Base-by-base conservation (phyloP, 441 rosid genomes). In the Corymbia citriodora region DNA sequence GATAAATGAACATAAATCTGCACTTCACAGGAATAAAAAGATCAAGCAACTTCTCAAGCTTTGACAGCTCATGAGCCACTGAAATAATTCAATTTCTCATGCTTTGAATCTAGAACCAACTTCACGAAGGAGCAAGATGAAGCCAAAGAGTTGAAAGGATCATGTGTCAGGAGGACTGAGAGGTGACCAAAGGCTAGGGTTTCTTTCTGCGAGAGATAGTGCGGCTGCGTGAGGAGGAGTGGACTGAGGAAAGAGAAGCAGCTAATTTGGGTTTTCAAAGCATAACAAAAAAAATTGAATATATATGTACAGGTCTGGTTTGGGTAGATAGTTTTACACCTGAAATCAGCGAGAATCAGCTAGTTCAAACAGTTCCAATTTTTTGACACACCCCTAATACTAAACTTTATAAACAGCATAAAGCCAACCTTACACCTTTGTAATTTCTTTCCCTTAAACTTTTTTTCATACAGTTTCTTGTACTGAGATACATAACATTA, bases 261-360 rank as follows among this genome's bases (percentile, higher is more conserved):
- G 0, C 14, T 36, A 65, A 68, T 16, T 4, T 31, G 1, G 23
- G 18, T 68, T 31, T 68, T 29, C 16, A 29, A n/a, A 65, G n/a
- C 72, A 61, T 27, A 19, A 55, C 18, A 55, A 19, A 54, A 16
- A 55, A 52, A 52, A 52, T 52, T 2, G 0, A 4, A 61, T 11
- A 27, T 63, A 61, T 61, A 29, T 63, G 7, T 63, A 14, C 25
- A 6, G 1, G 25, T 23, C 2, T 3, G 29, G 7, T 59, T 59
- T 3, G 3, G 25, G 14, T 59, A 1, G 5, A 59, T 1, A 25
- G 6, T 10, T 59, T 3, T 59, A 59, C n/a, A 59, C 14, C 0
- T 59, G 10, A 59, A 59, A 59, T 2, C 0, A 5, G 3, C 65
- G 10, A 59, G n/a, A 59, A 25, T 13, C 3, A 14, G 65, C 3